Percentiles rank a stretch among this genome's conserved stretches.
Conservation (phyloP, 352 stramenopile genomes). For the Pythium insidiosum region DNA sequence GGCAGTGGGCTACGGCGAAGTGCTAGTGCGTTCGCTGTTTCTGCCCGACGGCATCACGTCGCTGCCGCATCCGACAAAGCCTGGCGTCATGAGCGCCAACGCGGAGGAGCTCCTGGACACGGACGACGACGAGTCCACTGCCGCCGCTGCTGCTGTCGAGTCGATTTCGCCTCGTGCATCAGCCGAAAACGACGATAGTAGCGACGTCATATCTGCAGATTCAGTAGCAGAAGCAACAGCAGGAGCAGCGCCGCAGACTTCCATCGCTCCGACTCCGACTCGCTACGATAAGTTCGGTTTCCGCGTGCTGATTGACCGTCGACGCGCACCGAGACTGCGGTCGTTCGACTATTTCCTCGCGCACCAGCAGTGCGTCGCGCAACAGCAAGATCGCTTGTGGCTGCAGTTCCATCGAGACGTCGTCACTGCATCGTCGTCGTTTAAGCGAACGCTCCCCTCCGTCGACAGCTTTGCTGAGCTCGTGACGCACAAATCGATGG, state of each 20-base stretch:
- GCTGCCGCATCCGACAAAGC: slow-evolving; percentile 29
- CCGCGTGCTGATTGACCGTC: slow-evolving; percentile 19
- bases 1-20: slow-evolving; percentile 12
- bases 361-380: slow-evolving; percentile 27
- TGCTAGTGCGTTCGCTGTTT: slow-evolving; percentile 50
- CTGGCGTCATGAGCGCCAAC: slow-evolving; percentile 22
- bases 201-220: too few relatives aligned
- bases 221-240: too few relatives aligned
- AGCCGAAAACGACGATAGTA: too few relatives aligned
- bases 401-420: slow-evolving; percentile 6
- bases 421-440: background rate
- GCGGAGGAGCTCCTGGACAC: slow-evolving; percentile 38
- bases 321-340: too few relatives aligned
- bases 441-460: background rate
- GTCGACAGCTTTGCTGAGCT: background rate
- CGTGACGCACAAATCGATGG: background rate
- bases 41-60: slow-evolving; percentile 40
- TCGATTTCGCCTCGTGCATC: too few relatives aligned
- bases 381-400: slow-evolving; percentile 33
- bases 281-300: slow-evolving; percentile 47
- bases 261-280: background rate
- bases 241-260: slow-evolving; percentile 11
- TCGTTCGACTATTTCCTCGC: slow-evolving; percentile 44
- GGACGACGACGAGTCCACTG: too few relatives aligned
- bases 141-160: too few relatives aligned